phyloP scores from a whole-genome alignment of 2,329 filamentous ascomycete genomes.

The Pezicula radicicola region DNA sequence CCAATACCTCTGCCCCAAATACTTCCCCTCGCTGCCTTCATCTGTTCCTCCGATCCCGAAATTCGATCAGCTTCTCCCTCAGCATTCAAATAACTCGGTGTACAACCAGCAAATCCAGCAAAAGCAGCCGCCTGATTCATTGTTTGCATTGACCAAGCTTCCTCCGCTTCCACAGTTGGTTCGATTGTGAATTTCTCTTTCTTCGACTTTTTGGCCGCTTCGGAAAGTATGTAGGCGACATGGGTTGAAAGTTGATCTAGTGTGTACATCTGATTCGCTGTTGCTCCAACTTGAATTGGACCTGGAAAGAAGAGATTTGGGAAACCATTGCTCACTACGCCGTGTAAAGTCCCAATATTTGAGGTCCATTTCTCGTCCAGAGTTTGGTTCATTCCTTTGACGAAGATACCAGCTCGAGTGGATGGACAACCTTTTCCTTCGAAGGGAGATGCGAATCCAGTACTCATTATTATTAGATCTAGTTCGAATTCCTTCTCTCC shows the following conservation, averaged over 20 bases:
- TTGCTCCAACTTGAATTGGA: slow-evolving; percentile 36
- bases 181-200: slow-evolving; percentile 33
- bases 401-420: slow-evolving; percentile 30
- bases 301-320: slow-evolving; percentile 52
- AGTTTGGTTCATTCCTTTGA: slow-evolving; percentile 37
- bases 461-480: slow-evolving; percentile 43
- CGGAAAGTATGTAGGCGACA: slow-evolving; percentile 39
- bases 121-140: slow-evolving; percentile 37
- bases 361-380: slow-evolving; percentile 39
- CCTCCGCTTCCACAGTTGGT: slow-evolving; percentile 40
- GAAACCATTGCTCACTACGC: slow-evolving; percentile 43
- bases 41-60: neutral
- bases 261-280: slow-evolving; percentile 35
- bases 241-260: slow-evolving; percentile 37
- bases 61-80: slow-evolving; percentile 31
- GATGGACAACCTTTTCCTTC: slow-evolving; percentile 23
- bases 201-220: slow-evolving; percentile 24
- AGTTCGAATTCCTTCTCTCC: slow-evolving; percentile 44
- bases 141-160: slow-evolving; percentile 41
- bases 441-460: slow-evolving; percentile 35
- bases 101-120: slow-evolving; percentile 43
- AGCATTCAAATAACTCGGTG: slow-evolving; percentile 50
- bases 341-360: slow-evolving; percentile 51
- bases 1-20: neutral
- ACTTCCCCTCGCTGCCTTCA: neutral